phyloP scores from a whole-genome alignment of 2,329 filamentous ascomycete species.

The Cladosporium cucumerinum region DNA sequence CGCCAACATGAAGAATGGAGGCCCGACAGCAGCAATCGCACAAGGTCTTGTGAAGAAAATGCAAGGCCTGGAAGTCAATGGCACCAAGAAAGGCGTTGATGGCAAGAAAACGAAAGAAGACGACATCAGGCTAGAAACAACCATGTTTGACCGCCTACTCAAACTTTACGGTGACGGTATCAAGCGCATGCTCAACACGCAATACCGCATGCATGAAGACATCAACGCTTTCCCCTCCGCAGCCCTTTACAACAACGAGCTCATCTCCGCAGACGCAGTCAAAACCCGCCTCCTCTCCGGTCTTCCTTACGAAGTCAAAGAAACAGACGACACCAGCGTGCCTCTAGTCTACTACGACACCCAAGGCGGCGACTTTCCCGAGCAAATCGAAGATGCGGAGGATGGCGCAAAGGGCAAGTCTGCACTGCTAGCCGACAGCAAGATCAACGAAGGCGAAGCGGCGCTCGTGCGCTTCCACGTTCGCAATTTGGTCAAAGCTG shows the following conservation, averaged over 20 bases:
- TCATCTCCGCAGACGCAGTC: constrained; percentile 78
- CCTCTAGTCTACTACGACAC: constrained; percentile 94
- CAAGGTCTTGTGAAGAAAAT: constrained; percentile 15
- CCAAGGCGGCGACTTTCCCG: constrained; percentile 74
- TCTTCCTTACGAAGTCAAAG: constrained; percentile 71
- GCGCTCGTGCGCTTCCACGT: constrained; percentile 77
- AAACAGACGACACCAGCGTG: constrained; percentile 82
- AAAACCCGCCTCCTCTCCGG: constrained; percentile 71
- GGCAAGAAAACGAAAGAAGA: constrained; percentile 36
- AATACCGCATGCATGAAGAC: constrained; percentile 95
- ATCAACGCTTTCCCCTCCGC: constrained; percentile 95
- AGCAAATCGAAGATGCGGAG: constrained; percentile 74
- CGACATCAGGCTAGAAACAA: constrained; percentile 65
- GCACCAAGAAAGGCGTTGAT: constrained; percentile 40
- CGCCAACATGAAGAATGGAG: constrained; percentile 9
- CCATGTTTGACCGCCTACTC: constrained; percentile 86
- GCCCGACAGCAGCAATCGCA: not conserved
- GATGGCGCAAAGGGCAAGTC: constrained; percentile 49
- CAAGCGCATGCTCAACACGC: constrained; percentile 92
- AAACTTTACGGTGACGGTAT: constrained; percentile 75
- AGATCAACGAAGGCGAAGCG: constrained; percentile 90
- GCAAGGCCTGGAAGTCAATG: constrained; percentile 24
- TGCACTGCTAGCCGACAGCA: constrained; percentile 67
- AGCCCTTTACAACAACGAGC: constrained; percentile 77
- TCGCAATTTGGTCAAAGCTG: constrained; percentile 68